Base-by-base conservation (phyloP, 1,284 basidiomycete species). In the Gomphus bonarii region DNA sequence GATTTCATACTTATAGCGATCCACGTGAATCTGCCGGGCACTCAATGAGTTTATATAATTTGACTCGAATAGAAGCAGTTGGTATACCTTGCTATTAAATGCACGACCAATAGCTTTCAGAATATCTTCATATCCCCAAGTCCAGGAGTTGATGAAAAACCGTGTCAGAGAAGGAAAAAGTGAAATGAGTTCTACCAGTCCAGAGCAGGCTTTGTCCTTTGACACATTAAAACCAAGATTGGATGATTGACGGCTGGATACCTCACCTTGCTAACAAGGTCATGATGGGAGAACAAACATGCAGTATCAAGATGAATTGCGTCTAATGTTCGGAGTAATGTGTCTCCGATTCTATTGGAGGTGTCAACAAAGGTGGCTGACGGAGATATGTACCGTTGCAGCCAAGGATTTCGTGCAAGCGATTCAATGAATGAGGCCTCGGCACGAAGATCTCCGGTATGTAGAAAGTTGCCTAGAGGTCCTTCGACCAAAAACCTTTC, bases 131-230 rank as follows among this genome's bases (percentile, higher is more conserved):
- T 91, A 92, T 0, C 95, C 94, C 84, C 88, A 93, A 0, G 93
- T 97, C 94, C 95, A 97, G 0, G 80, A 69, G 63, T 97, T 93
- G 61, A 97, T 76, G 71, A 91, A 97, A 71, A 97, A 95, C 50
- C 80, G 74, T 0, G 84, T 85, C 5, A 76, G 72, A 0, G 72
- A 59, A 0, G 91, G 88, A 61, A 84, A 89, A 9, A 81, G 64
- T 5, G 73, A 72, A 70, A 95, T 85, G 1, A 93, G 73, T 9
- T 79, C 69, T 20, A 92, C 68, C 3, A 95, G 71, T 4, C 84
- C 87, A 30, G 72, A 63, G 0, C 84, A 79, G 0, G 90, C 90
- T 31, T 79, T 73, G 36, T 77, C 75, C 89, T 93, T 60, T 33
- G 54, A 8, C 20, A 20, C 30, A 46, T 43, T 9, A 47, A 1